Evolutionary conservation across 352 stramenopile species (phyloP), one percentile per base, ranked within the genome.

Genomic region (Phytopythium aichiense): DNA sequence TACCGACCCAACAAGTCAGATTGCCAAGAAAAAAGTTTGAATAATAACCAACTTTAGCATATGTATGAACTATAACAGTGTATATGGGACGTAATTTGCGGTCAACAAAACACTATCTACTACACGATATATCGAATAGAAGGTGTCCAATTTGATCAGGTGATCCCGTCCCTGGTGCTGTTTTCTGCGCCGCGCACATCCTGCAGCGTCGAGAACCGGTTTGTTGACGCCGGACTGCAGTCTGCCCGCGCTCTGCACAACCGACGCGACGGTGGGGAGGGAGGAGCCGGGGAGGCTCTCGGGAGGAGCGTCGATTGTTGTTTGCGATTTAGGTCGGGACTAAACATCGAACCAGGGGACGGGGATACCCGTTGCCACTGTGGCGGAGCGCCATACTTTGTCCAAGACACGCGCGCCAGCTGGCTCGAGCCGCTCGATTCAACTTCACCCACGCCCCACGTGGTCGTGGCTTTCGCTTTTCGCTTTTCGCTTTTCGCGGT

Each of bases 151-250:
- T 43, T 23, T 8, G 12, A 49, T 57, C 30, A 57, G 33, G 16
- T 31, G 7, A 58, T 58, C 33, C 52, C 37, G 37, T 35, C 53
- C 16, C 13, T 55, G 18, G 48, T 11, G 48, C 48, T 16, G 23
- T 37, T 54, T 37, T 54, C 12, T 54, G 48, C 20, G 4, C 52
- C 1, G 7, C n/a, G 20, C 52, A 58, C 52, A 58, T 58, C 52
- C 52, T 58, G 30, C 31, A 37, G n/a, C n/a, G 12, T 35, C 11
- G 33, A 9, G 20, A 46, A 30, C n/a, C 12, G 33, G 20, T 30
- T 45, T 49, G 52, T 58, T 58, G 52, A 58, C 52, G 52, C 52
- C 52, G 52, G 52, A 58, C 52, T 31, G 37, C n/a, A 33, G 28
- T 20, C 4, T 25, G 50, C 18, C 23, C 51, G 7, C 51, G 31